Evolutionary conservation across 306 rosid species (phyloP).

Genomic region (Heteromeles arbutifolia): DNA sequence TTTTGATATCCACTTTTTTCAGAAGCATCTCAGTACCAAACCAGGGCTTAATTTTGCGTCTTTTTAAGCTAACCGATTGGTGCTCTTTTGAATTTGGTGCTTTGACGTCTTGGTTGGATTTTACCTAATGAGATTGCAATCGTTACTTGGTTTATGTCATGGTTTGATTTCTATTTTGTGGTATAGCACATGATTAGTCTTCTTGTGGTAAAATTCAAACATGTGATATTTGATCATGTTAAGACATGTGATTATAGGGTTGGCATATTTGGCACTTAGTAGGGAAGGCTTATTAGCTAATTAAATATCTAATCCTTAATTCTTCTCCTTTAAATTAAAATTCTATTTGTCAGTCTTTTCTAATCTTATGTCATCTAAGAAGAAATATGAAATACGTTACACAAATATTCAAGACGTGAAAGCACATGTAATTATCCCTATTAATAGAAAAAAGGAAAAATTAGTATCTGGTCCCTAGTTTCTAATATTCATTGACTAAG

Average conservation of each 20-base stretch:
- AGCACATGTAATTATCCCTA: neutral
- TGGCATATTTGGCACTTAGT: constrained; percentile 35
- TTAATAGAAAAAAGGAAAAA: no score
- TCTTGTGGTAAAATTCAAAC: neutral
- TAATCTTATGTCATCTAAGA: neutral
- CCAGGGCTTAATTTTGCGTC: no score
- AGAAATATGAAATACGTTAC: no score
- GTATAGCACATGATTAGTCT: neutral
- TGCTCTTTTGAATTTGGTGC: no score
- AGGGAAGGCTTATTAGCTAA: constrained; percentile 34
- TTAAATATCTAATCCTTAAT: neutral
- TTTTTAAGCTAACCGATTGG: no score
- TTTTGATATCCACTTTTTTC: no score
- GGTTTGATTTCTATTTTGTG: neutral
- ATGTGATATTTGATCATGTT: neutral
- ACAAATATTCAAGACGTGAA: neutral
- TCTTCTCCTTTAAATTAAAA: neutral
- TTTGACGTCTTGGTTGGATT: no score
- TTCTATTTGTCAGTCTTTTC: neutral
- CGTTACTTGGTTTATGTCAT: neutral
- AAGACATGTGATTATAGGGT: constrained; percentile 1
- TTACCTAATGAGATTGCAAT: neutral
- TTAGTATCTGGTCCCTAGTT: no score
- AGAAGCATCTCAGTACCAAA: no score
- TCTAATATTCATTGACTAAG: no score